Conservation (phyloP, 1,284 basidiomycete species). For the Neonothopanus nambi region DNA sequence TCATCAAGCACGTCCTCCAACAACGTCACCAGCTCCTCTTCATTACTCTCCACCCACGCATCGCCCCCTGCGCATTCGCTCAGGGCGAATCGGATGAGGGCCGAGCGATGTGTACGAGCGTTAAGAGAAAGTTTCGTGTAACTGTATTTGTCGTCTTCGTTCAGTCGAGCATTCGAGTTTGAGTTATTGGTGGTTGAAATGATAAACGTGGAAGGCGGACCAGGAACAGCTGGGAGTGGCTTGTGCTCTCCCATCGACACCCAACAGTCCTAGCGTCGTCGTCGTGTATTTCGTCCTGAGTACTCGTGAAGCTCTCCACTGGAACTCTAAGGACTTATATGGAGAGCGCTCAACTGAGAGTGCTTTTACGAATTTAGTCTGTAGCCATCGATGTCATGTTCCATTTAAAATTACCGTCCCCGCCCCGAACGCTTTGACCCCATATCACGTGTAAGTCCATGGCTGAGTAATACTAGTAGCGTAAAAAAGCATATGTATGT, state of each 20-base stretch:
- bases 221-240: conserved; percentile 20
- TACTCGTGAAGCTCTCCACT: no score
- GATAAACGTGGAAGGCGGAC: not conserved
- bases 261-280: no score
- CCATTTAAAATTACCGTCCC: no score
- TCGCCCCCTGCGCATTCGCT: conserved; percentile 31
- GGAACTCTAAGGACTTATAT: no score
- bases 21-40: conserved; percentile 30
- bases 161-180: not conserved
- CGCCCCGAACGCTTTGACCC: no score
- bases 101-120: conserved; percentile 37
- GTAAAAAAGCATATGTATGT: no score
- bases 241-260: conserved; percentile 18
- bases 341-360: no score
- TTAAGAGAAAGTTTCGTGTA: conserved; percentile 31
- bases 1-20: conserved; percentile 33
- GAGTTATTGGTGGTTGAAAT: not conserved
- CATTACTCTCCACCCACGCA: conserved; percentile 23
- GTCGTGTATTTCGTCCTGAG: no score
- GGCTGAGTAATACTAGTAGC: no score
- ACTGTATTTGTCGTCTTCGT: not conserved
- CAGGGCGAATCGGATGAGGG: conserved; percentile 39
- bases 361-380: no score
- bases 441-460: no score
- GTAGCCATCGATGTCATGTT: no score